Evolutionary conservation across 108 stramenopile genomes (phyloP), one percentile per base, ranked within the genome.

Genomic region (Cylindrotheca closterium): DNA sequence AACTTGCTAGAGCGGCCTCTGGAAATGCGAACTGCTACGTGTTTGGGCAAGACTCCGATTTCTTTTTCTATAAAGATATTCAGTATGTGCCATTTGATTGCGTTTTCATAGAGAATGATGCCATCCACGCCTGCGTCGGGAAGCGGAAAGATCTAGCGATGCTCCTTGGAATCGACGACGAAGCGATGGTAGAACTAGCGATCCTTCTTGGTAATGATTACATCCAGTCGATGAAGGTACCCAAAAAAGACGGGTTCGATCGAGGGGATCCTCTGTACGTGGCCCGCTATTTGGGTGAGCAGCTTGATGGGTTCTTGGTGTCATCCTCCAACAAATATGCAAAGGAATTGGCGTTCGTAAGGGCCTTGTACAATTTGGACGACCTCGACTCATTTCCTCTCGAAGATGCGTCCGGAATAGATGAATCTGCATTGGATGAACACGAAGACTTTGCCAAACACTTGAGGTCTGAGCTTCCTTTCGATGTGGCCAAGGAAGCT

Each of bases 131-230:
- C 1, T 67, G 58, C 32, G 23, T 45, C 17, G 65, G 50, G 0
- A 58, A 54, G 12, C 37, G 74, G 10, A 21, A 32, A 25, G 23
- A 32, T 22, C 28, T 84, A 12, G 83, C 85, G 2, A 24, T 23
- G 0, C 31, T 48, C 4, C 54, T 88, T 5, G 74, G 79, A 18
- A 54, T 86, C 5, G 67, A 78, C 4, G 72, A 73, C 24, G 63
- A 68, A 8, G 57, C 67, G 0, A 64, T 89, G 76, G 66, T 86
- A 22, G 88, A 89, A 18, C 22, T 84, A 8, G 85, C 85, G 0
- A 78, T 84, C 21, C 46, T 89, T 7, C 19, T 84, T 67, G 88
- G 88, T 2, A 89, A 89, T 64, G 88, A 89, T 50, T 89, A 86
- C 60, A 79, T 79, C 7, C 61, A 78, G 15, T 10, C 7, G 10